Conservation (phyloP, 1,284 basidiomycete genomes). For the Tylopilus sp. region DNA sequence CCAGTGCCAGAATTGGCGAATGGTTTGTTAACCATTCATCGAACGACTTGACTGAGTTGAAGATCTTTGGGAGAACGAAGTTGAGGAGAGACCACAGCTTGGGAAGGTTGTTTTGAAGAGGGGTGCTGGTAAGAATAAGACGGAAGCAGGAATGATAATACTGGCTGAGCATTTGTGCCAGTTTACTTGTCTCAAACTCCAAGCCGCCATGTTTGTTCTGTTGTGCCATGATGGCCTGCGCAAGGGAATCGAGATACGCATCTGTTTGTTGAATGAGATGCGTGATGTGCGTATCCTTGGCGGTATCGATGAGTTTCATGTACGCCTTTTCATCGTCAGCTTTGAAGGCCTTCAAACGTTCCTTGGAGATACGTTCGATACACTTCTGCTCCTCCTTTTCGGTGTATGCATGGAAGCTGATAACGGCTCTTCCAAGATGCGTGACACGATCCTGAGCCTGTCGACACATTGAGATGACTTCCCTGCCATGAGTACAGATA, state of each 20-base stretch:
- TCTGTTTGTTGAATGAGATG: slow-evolving; percentile 96
- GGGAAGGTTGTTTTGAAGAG: slow-evolving; percentile 97
- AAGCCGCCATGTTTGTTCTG: slow-evolving; percentile 78
- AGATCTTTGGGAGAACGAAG: slow-evolving; percentile 97
- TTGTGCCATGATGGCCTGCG: slow-evolving; percentile 93
- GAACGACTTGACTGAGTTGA: slow-evolving; percentile 99
- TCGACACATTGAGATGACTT: slow-evolving; percentile 70
- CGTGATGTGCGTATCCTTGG: slow-evolving; percentile 98
- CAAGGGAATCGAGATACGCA: slow-evolving; percentile 91
- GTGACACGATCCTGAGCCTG: slow-evolving; percentile 77
- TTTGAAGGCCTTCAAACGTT: slow-evolving; percentile 97
- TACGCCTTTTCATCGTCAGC: slow-evolving; percentile 99
- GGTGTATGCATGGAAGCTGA: slow-evolving; percentile 85
- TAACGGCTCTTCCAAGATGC: slow-evolving; percentile 86
- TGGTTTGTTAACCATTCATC: slow-evolving; percentile 99
- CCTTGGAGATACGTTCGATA: slow-evolving; percentile 94
- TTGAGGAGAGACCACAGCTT: slow-evolving; percentile 98
- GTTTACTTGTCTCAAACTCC: slow-evolving; percentile 73
- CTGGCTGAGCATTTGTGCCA: slow-evolving; percentile 90
- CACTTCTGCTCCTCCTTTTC: slow-evolving; percentile 99
- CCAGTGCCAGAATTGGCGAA: slow-evolving; percentile 96
- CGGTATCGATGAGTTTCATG: slow-evolving; percentile 98
- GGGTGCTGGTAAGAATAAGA: slow-evolving; percentile 96
- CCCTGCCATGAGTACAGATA: slow-evolving; percentile 87
- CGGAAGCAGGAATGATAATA: slow-evolving; percentile 94